These are phyloP conservation scores for Cicer chorassanicum DNA, from an alignment of 306 rosid species.

Conservation along the genomic window DNA sequence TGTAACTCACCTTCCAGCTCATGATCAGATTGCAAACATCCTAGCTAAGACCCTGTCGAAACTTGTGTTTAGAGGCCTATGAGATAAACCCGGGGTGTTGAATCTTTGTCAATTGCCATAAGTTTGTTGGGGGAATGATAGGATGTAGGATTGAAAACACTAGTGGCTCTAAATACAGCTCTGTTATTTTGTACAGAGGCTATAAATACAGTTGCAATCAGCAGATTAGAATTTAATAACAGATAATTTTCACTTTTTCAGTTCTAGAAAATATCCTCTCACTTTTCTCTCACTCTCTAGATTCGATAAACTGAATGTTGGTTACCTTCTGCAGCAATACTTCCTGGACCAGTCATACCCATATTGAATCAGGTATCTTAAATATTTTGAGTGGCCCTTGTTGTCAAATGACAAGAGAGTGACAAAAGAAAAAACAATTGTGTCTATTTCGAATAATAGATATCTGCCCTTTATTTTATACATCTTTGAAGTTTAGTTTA, in stretches of 20 bases:
- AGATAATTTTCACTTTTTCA: constrained; percentile 6
- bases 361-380: constrained; percentile 83
- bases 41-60: not conserved
- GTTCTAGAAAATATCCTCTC: not conserved
- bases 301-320: constrained; percentile 54
- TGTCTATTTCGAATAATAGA: constrained; percentile 30
- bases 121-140: constrained; percentile 1
- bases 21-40: not conserved
- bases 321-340: constrained; percentile 79
- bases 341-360: constrained; percentile 97
- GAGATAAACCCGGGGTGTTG: not conserved
- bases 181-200: constrained; percentile 3
- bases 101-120: not conserved
- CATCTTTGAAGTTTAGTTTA: constrained; percentile 16
- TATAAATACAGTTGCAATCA: not conserved
- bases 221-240: not conserved
- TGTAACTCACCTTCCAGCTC: not conserved
- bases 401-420: constrained; percentile 34
- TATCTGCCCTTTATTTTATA: constrained; percentile 14
- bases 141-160: constrained; percentile 3
- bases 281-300: constrained; percentile 7
- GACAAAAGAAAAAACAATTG: constrained; percentile 25
- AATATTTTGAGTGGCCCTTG: constrained; percentile 36
- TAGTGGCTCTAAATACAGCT: not conserved
- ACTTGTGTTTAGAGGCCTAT: not conserved